Conservation (phyloP, 73 alveolate species). For the Paramecium biaurelia region DNA sequence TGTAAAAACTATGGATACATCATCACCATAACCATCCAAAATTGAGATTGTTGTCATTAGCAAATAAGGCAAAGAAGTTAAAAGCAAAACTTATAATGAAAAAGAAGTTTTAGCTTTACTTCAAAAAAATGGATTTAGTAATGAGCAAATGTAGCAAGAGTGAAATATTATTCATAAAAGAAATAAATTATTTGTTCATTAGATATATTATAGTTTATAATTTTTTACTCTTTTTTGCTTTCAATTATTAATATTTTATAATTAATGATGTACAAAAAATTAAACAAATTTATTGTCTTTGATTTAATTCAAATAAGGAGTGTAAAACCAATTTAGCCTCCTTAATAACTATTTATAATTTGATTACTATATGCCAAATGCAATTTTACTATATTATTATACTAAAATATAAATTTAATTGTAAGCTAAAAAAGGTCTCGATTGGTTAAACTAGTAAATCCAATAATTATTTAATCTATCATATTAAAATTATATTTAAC, state of each 20-base stretch:
- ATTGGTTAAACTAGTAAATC: too few species aligned
- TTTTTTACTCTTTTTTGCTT: neutral
- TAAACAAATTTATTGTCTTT: too few species aligned
- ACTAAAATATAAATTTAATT: too few species aligned
- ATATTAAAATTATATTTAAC: too few species aligned
- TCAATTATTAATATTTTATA: neutral
- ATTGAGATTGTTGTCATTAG: conserved; percentile 64
- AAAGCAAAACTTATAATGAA: conserved; percentile 57
- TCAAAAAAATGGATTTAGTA: conserved; percentile 59
- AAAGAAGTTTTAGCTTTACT: conserved; percentile 50
- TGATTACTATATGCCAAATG: too few species aligned
- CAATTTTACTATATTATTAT: too few species aligned
- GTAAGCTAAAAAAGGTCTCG: too few species aligned
- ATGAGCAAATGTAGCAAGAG: conserved; percentile 48
- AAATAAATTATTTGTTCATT: neutral
- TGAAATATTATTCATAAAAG: neutral
- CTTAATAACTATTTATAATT: too few species aligned
- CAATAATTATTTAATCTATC: too few species aligned
- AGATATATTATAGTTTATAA: neutral
- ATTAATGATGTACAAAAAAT: too few species aligned
- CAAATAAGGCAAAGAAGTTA: conserved; percentile 31
- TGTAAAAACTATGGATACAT: conserved; percentile 81
- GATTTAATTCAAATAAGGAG: too few species aligned
- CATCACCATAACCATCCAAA: conserved; percentile 75
- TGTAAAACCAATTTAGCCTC: too few species aligned